These are phyloP conservation scores for Arabidopsis suecica DNA, from an alignment of 345 rosid species.

Conservation along the genomic window DNA sequence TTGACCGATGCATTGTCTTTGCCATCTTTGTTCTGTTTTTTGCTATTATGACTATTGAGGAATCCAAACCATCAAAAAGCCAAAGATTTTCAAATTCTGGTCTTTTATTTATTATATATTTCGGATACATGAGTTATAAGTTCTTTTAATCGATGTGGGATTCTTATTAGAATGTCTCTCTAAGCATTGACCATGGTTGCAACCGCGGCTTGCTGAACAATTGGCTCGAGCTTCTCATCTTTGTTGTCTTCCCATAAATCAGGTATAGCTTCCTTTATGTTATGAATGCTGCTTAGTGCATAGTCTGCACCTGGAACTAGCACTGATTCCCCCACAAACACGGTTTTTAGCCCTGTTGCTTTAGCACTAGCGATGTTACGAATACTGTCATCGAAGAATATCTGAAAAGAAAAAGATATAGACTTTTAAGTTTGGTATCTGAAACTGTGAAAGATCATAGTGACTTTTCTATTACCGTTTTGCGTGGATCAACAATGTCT, in stretches of 20 bases:
- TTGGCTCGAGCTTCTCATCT: constrained; percentile 62
- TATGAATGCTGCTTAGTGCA: constrained; percentile 78
- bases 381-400: constrained; percentile 87
- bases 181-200: constrained; percentile 74
- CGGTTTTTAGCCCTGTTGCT: constrained; percentile 75
- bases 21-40: constrained; percentile 25
- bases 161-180: background rate
- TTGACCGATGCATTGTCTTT: background rate
- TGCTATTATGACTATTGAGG: constrained; percentile 30
- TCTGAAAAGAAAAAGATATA: constrained; percentile 43
- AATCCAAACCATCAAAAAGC: constrained; percentile 4
- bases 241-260: constrained; percentile 72
- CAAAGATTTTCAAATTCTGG: constrained; percentile 16
- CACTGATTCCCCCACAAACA: constrained; percentile 74
- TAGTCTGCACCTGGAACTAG: constrained; percentile 77
- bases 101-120: background rate
- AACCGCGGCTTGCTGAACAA: constrained; percentile 58
- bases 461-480: constrained; percentile 57
- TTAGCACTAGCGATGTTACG: constrained; percentile 82
- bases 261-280: constrained; percentile 82
- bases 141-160: constrained; percentile 19
- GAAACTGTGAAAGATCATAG: background rate
- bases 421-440: constrained; percentile 12
- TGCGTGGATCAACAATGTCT: constrained; percentile 59
- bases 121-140: constrained; percentile 24